phyloP scores from a whole-genome alignment of 495 filamentous ascomycete species.

The Penicillium cinerascens region DNA sequence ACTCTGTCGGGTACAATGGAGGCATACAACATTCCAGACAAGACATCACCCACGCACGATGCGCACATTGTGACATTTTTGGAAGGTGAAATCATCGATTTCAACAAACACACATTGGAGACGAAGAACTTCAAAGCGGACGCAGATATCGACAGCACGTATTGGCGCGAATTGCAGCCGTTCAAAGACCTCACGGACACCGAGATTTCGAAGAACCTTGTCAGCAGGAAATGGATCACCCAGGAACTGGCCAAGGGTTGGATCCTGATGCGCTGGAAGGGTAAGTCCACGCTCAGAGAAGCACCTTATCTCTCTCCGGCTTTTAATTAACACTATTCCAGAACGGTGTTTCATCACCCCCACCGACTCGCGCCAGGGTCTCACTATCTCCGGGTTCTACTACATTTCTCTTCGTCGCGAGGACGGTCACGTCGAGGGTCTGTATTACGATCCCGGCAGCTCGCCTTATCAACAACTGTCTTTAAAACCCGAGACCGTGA shows the following conservation, averaged over 20 bases:
- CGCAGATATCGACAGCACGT: constrained; percentile 59
- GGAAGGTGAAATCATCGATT: constrained; percentile 76
- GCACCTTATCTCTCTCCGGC: not conserved
- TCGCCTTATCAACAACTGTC: constrained; percentile 68
- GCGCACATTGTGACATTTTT: constrained; percentile 69
- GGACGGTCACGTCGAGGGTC: constrained; percentile 61
- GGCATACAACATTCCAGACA: constrained; percentile 69
- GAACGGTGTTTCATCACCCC: constrained; percentile 72
- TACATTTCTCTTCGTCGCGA: constrained; percentile 62
- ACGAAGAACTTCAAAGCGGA: constrained; percentile 65
- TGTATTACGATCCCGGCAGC: constrained; percentile 72
- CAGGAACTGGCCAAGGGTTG: constrained; percentile 54
- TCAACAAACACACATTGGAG: constrained; percentile 62
- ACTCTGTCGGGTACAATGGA: constrained; percentile 75
- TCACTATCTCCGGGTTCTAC: constrained; percentile 76
- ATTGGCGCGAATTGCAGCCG: constrained; percentile 69
- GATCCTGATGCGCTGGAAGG: constrained; percentile 80
- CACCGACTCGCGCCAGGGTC: constrained; percentile 51
- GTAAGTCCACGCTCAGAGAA: constrained; percentile 29
- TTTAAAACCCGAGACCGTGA: constrained; percentile 48
- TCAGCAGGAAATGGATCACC: constrained; percentile 55
- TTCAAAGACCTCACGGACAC: constrained; percentile 58
- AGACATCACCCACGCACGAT: constrained; percentile 49
- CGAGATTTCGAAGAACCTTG: constrained; percentile 54
- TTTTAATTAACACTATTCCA: constrained; percentile 21